A percentile compares a stretch with the other conserved stretches of the same genome.
Evolutionary conservation across 1,284 basidiomycete genomes (phyloP).

Genomic region (Trichosporon sp.): DNA sequence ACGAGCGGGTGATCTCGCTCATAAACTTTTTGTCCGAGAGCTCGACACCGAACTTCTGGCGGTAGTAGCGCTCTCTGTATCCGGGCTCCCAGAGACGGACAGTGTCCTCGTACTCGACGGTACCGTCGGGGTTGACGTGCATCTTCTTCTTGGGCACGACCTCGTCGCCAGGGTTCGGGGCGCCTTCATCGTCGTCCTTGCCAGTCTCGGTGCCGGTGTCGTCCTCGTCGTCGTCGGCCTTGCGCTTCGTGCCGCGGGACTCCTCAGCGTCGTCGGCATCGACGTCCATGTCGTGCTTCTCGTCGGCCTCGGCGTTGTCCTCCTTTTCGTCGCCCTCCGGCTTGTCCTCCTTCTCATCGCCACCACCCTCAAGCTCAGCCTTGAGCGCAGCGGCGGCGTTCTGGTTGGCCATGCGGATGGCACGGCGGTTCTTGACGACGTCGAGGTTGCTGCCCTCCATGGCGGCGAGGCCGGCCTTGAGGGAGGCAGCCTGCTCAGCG

Average conservation of each 20-base stretch:
- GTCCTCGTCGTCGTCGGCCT: constrained; percentile 55
- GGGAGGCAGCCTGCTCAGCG: constrained; percentile 43
- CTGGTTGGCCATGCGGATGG: constrained; percentile 92
- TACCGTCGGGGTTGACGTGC: constrained; percentile 73
- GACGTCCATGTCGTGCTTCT: constrained; percentile 13
- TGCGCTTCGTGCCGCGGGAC: constrained; percentile 62
- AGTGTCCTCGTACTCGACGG: constrained; percentile 70
- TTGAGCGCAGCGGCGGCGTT: constrained; percentile 90
- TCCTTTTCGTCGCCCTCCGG: constrained; percentile 18
- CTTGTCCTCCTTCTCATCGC: constrained; percentile 20
- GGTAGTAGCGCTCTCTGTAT: constrained; percentile 92
- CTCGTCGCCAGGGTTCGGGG: constrained; percentile 49
- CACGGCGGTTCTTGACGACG: constrained; percentile 77
- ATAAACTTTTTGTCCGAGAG: constrained; percentile 67
- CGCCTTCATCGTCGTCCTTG: constrained; percentile 50
- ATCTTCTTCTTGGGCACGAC: constrained; percentile 53
- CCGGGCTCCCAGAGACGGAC: constrained; percentile 94
- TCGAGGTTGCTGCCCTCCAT: constrained; percentile 67
- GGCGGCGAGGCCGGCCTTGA: constrained; percentile 52
- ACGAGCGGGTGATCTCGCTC: constrained; percentile 70
- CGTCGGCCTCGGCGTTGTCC: constrained; percentile 21
- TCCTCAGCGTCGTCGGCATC: constrained; percentile 16
- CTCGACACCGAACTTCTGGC: constrained; percentile 84
- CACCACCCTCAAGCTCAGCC: constrained; percentile 70
- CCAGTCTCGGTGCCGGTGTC: constrained; percentile 27